phyloP scores from a whole-genome alignment of 345 rosid species.

The Stellera chamaejasme region DNA sequence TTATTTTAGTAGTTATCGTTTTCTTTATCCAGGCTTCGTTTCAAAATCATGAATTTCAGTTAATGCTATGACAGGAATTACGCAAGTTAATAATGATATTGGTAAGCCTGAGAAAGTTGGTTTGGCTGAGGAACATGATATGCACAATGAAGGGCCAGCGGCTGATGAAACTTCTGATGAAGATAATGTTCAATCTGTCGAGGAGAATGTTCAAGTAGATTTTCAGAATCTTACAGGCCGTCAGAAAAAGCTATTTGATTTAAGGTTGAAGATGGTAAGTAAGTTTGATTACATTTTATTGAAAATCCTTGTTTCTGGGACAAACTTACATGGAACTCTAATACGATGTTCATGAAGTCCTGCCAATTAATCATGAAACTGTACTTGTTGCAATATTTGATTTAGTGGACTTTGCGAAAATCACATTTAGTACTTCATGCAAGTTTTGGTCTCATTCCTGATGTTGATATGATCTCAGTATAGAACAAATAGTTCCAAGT shows the following conservation, averaged over 20 bases:
- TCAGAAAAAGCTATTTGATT: conserved; percentile 64
- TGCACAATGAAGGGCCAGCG: conserved; percentile 23
- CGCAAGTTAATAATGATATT: conserved; percentile 25
- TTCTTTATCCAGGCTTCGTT: no score
- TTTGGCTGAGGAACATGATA: conserved; percentile 24
- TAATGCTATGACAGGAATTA: conserved; percentile 23
- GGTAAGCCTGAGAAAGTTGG: conserved; percentile 13
- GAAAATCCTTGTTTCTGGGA: neutral
- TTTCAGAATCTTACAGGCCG: conserved; percentile 73
- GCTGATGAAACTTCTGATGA: conserved; percentile 39
- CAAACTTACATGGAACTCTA: no score
- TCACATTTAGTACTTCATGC: no score
- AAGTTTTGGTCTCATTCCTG: no score
- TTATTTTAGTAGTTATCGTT: no score
- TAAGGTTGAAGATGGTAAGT: conserved; percentile 80
- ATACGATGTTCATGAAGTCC: no score
- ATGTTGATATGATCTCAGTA: no score
- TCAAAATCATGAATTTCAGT: neutral
- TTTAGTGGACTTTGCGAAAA: no score
- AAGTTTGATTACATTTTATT: neutral
- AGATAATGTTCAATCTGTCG: conserved; percentile 26
- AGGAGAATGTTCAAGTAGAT: conserved; percentile 46
- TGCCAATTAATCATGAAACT: no score
- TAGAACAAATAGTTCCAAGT: no score
- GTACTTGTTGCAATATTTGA: no score